These are phyloP conservation scores for Teratosphaeria nubilosa DNA, from an alignment of 2,329 filamentous ascomycete species.

Conservation along the genomic window DNA sequence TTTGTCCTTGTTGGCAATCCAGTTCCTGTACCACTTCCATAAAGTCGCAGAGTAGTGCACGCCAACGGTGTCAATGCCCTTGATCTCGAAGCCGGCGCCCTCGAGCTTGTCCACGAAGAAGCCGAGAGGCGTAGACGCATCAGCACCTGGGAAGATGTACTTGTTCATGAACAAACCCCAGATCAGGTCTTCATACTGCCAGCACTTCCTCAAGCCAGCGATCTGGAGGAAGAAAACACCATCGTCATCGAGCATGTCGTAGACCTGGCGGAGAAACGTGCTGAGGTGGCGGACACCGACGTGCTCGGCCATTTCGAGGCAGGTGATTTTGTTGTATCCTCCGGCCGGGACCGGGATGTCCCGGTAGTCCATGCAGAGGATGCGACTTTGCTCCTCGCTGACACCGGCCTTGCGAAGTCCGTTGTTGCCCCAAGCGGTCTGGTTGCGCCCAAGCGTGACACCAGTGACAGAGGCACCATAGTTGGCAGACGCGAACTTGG, in stretches of 20 bases:
- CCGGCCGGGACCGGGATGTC: constrained; percentile 68
- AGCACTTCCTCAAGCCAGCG: constrained; percentile 82
- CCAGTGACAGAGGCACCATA: constrained; percentile 80
- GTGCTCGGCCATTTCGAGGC: constrained; percentile 97
- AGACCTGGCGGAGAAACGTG: constrained; percentile 72
- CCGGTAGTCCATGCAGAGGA: constrained; percentile 95
- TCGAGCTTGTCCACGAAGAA: constrained; percentile 80
- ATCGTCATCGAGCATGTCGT: constrained; percentile 94
- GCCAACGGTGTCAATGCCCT: constrained; percentile 83
- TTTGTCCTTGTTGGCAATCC: constrained; percentile 88
- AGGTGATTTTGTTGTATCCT: constrained; percentile 88
- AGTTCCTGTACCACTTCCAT: constrained; percentile 98
- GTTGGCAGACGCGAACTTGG: constrained; percentile 84
- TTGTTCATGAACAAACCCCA: constrained; percentile 99
- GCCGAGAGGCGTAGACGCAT: constrained; percentile 85
- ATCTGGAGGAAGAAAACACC: constrained; percentile 95
- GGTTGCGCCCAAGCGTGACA: constrained; percentile 89
- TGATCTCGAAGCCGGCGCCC: constrained; percentile 80
- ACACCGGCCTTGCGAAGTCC: constrained; percentile 75
- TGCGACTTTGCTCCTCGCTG: constrained; percentile 76
- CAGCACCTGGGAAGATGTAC: constrained; percentile 94
- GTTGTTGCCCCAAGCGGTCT: constrained; percentile 92
- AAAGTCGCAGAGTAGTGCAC: constrained; percentile 95
- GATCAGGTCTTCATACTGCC: constrained; percentile 96
- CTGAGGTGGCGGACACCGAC: constrained; percentile 86